Conservation (phyloP, 2,329 filamentous ascomycete genomes). For the Diaporthe velutina region DNA sequence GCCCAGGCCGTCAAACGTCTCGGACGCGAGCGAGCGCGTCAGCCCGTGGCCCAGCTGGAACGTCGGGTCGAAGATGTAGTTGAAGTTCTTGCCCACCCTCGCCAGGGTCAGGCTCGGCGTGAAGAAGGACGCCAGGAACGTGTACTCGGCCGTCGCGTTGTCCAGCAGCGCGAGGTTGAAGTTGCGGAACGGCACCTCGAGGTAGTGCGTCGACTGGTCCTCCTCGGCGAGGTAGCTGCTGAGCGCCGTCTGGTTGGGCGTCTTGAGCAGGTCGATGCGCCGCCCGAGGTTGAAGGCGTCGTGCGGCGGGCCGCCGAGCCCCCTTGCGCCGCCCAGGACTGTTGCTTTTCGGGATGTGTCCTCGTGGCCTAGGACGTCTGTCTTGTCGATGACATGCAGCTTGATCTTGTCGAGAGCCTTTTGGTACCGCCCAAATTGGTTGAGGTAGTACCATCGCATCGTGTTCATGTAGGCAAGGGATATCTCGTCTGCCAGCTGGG, state of each 20-base stretch:
- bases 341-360: conserved; percentile 75
- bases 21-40: conserved; percentile 81
- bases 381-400: conserved; percentile 84
- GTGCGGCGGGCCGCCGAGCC: conserved; percentile 71
- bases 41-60: conserved; percentile 85
- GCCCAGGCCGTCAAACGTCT: conserved; percentile 86
- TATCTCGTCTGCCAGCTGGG: conserved; percentile 89
- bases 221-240: conserved; percentile 94
- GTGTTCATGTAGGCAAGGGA: conserved; percentile 96
- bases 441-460: conserved; percentile 98
- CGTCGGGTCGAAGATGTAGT: conserved; percentile 89
- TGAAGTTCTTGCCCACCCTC: conserved; percentile 84
- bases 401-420: conserved; percentile 87
- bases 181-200: conserved; percentile 91
- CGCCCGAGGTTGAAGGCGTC: conserved; percentile 92
- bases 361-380: conserved; percentile 86
- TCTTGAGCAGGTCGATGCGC: conserved; percentile 84
- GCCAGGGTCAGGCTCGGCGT: conserved; percentile 80
- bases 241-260: conserved; percentile 79
- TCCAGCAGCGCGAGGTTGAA: conserved; percentile 96
- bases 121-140: conserved; percentile 93
- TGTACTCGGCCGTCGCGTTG: conserved; percentile 95
- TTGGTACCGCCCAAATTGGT: conserved; percentile 90
- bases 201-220: conserved; percentile 85
- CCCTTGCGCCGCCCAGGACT: conserved; percentile 64